A percentile compares a stretch with the other conserved stretches of the same genome.
These are phyloP conservation scores for Astragalus glycyphyllos DNA, from an alignment of 306 rosid species.

Conservation along the genomic window DNA sequence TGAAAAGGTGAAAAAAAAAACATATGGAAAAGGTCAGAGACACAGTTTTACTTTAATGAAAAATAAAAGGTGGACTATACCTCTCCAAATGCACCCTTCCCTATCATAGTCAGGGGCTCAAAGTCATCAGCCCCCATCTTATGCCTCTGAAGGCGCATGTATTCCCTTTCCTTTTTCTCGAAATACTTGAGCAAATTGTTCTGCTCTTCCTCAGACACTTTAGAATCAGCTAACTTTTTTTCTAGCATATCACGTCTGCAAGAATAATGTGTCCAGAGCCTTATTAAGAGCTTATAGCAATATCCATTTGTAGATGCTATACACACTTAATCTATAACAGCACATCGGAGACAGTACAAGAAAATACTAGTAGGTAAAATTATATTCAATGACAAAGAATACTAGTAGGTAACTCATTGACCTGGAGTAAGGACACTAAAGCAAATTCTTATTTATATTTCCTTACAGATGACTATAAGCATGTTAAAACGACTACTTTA, in stretches of 20 bases:
- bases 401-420: neutral
- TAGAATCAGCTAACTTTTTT: slow-evolving; percentile 96
- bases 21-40: slow-evolving; percentile 17
- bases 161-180: slow-evolving; percentile 97
- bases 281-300: slow-evolving; percentile 24
- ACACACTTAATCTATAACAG: slow-evolving; percentile 30
- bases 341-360: slow-evolving; percentile 30
- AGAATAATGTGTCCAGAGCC: slow-evolving; percentile 29
- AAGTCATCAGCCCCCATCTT: slow-evolving; percentile 99
- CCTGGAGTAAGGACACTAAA: slow-evolving; percentile 15
- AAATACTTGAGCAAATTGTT: slow-evolving; percentile 87
- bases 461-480: slow-evolving; percentile 18
- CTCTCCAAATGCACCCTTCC: slow-evolving; percentile 99
- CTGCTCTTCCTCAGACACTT: slow-evolving; percentile 98
- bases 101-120: slow-evolving; percentile 95
- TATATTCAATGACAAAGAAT: slow-evolving; percentile 29
- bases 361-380: slow-evolving; percentile 8
- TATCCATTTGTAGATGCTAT: slow-evolving; percentile 17
- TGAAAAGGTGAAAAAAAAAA: slow-evolving; percentile 31
- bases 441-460: slow-evolving; percentile 23
- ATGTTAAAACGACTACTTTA: slow-evolving; percentile 22
- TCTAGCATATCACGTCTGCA: slow-evolving; percentile 90
- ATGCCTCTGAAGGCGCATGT: slow-evolving; percentile 99
- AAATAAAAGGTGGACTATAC: slow-evolving; percentile 54
- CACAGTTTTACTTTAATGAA: slow-evolving; percentile 24